These are phyloP conservation scores for Phaffomyces opuntiae DNA, from an alignment of 805 yeast genomes.

Conservation along the genomic window DNA sequence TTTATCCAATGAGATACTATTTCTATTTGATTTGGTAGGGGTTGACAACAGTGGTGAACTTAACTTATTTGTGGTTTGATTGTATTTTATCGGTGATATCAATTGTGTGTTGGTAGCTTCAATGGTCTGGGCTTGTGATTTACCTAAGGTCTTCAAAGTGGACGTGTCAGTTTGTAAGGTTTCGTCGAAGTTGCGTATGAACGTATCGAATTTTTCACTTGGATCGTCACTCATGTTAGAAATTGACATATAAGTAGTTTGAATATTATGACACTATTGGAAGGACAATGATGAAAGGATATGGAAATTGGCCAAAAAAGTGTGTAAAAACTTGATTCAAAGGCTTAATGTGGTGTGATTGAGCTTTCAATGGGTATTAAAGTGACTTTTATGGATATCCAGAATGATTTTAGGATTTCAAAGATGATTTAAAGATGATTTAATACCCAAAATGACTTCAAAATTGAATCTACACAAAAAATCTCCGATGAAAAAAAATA, in stretches of 20 bases:
- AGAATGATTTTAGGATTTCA: no score
- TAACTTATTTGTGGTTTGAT: background rate
- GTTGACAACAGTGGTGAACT: conserved; percentile 18
- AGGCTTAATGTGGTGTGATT: no score
- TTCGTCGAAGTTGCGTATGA: conserved; percentile 29
- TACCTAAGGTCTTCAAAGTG: conserved; percentile 20
- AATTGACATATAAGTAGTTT: background rate
- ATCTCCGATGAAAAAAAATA: no score
- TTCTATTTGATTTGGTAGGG: conserved; percentile 21
- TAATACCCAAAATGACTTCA: no score
- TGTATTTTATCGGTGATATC: conserved; percentile 2
- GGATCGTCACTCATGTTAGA: background rate
- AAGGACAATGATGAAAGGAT: no score
- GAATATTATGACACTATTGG: no score
- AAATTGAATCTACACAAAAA: no score
- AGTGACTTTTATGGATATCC: no score
- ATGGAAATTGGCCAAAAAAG: background rate
- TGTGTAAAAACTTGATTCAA: background rate
- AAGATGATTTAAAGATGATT: no score
- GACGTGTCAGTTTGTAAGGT: conserved; percentile 30
- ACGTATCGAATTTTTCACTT: conserved; percentile 27
- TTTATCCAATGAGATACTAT: conserved; percentile 17
- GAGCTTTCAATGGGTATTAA: no score
- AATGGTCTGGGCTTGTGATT: background rate
- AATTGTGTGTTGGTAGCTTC: background rate